Percentiles rank a stretch among this genome's conserved stretches.
These are phyloP conservation scores for Plasmopara muralis DNA, from an alignment of 352 stramenopile species.

Conservation along the genomic window DNA sequence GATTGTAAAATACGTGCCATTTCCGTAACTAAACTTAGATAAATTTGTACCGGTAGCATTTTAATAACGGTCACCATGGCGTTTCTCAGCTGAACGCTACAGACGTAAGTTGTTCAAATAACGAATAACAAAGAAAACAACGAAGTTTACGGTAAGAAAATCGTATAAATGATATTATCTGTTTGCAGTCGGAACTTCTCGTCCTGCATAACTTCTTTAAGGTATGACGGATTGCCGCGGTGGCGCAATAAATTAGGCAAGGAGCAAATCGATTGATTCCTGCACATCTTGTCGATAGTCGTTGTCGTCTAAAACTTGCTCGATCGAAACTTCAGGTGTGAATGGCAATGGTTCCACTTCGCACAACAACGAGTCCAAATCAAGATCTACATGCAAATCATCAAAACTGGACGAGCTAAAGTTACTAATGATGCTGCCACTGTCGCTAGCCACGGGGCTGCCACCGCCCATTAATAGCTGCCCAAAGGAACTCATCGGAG, in stretches of 20 bases:
- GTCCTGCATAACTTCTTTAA: constrained; percentile 16
- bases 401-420: constrained; percentile 5
- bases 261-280: constrained; percentile 44
- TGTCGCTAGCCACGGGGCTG: constrained; percentile 27
- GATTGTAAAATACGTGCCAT: no score
- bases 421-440: constrained; percentile 19
- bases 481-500: constrained; percentile 24
- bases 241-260: constrained; percentile 41
- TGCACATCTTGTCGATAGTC: constrained; percentile 51
- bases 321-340: constrained; percentile 29
- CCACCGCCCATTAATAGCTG: constrained; percentile 21
- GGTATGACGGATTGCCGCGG: constrained; percentile 15
- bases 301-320: constrained; percentile 36
- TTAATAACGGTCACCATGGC: no score
- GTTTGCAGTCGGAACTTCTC: constrained; percentile 12
- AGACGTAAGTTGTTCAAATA: no score
- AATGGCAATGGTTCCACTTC: constrained; percentile 51
- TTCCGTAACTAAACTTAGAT: no score
- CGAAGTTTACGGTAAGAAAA: no score
- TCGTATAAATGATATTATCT: constrained; percentile 30
- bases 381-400: constrained; percentile 18
- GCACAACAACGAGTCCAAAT: constrained; percentile 20
- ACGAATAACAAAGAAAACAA: no score
- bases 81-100: no score
- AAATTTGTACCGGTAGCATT: no score